Evolutionary conservation across 2,329 filamentous ascomycete genomes (phyloP).

Genomic region (Dactylellina sp.): DNA sequence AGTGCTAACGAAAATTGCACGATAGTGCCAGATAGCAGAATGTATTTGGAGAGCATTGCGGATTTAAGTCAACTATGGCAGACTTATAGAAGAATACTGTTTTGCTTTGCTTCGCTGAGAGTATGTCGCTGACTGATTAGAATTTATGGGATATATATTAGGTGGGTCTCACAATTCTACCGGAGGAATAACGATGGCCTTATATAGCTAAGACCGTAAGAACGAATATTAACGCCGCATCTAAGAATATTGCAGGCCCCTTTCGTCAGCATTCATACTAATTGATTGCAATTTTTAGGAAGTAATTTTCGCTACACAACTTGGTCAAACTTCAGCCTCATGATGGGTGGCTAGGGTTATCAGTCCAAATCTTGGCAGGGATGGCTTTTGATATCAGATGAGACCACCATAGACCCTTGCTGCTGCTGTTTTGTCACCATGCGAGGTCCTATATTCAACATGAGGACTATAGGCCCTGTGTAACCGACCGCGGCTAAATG

Average conservation of each 20-base stretch:
- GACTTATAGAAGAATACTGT: not conserved
- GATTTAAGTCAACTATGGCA: not conserved
- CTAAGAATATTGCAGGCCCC: too few relatives aligned
- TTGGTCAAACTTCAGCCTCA: not conserved
- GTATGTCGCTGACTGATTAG: too few relatives aligned
- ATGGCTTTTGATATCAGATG: not conserved
- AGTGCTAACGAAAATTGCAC: not conserved
- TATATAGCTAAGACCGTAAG: too few relatives aligned
- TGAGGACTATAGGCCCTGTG: conserved; percentile 19
- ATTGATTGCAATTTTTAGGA: too few relatives aligned
- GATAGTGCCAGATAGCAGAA: not conserved
- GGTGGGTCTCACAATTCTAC: too few relatives aligned
- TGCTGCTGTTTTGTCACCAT: conserved; percentile 17
- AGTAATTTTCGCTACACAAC: conserved; percentile 2
- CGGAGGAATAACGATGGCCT: too few relatives aligned
- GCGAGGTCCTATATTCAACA: not conserved
- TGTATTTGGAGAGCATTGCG: conserved; percentile 12
- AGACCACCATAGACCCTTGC: not conserved
- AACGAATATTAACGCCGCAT: too few relatives aligned
- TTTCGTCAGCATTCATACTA: too few relatives aligned
- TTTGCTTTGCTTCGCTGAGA: too few relatives aligned
- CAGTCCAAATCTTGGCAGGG: not conserved
- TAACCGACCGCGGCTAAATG: conserved; percentile 45
- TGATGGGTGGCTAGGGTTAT: not conserved
- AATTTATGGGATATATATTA: too few relatives aligned